Evolutionary conservation across 2,329 filamentous ascomycete genomes (phyloP), one percentile per base, ranked within the genome.

Genomic region (Plenodomus lindquistii): DNA sequence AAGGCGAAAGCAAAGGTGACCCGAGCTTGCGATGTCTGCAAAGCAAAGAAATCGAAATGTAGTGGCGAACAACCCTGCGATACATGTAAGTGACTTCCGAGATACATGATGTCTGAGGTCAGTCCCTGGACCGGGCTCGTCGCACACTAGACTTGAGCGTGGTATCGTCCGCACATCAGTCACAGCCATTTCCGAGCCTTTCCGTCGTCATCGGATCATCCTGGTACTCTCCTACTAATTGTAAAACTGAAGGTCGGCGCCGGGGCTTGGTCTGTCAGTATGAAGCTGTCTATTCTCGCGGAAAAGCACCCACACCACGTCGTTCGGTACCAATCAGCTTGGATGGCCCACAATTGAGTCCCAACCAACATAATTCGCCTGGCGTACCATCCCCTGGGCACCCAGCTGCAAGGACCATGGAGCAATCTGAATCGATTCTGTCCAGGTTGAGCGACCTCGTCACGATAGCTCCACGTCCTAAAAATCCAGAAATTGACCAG

Each of bases 11-110:
- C 52, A 2, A 69, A 67, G 42, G 66, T 67, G 2, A 67, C 59
- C 11, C 44, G 66, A 4, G 66, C 65, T 9, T 69, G 66, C 53
- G 62, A 69, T 34, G 42, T 55, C 9, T 69, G 66, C 60, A 69
- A 68, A 40, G 35, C 56, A 34, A 67, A 59, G 40, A 69, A 69
- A 43, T 55, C 57, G 2, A 66, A 65, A 42, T 69, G 65, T 21
- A 63, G 62, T 0, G 63, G 65, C 16, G 59, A 57, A 3, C 60
- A 61, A 29, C 66, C 66, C 3, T 69, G 66, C 44, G 52, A 48
- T 15, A 64, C 37, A 9, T 69, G 63, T 35, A 45, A 29, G 1
- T 51, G 27, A 15, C 27, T 15, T 13, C 6, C 10, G 15, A 11
- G 15, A 8, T 15, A 31, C 27, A 4, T 15, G 11, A 15, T 31